Percentiles rank a stretch among this genome's conserved stretches.
phyloP scores from a whole-genome alignment of 192 early-diverging fungal species.

The Umbelopsis ramanniana region DNA sequence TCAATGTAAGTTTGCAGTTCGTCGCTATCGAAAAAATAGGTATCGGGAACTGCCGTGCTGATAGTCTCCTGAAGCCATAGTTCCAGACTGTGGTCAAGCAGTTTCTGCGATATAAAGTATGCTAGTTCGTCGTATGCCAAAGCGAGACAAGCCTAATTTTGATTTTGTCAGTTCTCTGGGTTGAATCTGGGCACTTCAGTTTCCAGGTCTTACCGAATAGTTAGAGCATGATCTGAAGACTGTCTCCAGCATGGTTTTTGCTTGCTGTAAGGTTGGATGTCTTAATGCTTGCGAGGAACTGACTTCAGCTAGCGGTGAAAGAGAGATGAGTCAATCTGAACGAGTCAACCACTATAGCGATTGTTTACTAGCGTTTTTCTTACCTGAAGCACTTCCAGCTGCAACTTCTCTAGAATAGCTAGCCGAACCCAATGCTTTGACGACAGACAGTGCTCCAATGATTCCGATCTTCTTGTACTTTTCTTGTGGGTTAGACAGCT shows the following conservation, averaged over 20 bases:
- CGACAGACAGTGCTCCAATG: conserved; percentile 67
- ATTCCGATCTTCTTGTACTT: conserved; percentile 75
- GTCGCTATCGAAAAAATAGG: conserved; percentile 51
- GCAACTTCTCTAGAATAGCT: conserved; percentile 21
- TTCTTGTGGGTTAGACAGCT: conserved; percentile 68
- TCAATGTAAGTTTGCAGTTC: conserved; percentile 24
- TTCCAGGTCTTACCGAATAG: conserved; percentile 43
- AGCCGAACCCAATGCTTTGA: conserved; percentile 61
- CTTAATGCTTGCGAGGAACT: not conserved
- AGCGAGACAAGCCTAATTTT: conserved; percentile 64
- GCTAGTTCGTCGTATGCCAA: conserved; percentile 77
- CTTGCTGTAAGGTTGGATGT: conserved; percentile 53
- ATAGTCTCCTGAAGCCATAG: conserved; percentile 73
- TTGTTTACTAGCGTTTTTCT: not conserved
- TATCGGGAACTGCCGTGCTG: conserved; percentile 61
- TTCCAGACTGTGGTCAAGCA: conserved; percentile 59
- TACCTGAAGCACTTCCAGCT: conserved; percentile 30
- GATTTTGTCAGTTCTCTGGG: not conserved
- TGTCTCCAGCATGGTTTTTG: conserved; percentile 62
- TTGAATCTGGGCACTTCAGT: not conserved
- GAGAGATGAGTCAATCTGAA: not conserved
- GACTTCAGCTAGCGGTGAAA: conserved; percentile 1
- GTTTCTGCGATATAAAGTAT: conserved; percentile 56
- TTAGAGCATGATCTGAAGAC: conserved; percentile 45
- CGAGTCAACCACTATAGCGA: too few relatives aligned